Evolutionary conservation across 495 filamentous ascomycete genomes (phyloP).

Genomic region (Penicillium cataractarum): DNA sequence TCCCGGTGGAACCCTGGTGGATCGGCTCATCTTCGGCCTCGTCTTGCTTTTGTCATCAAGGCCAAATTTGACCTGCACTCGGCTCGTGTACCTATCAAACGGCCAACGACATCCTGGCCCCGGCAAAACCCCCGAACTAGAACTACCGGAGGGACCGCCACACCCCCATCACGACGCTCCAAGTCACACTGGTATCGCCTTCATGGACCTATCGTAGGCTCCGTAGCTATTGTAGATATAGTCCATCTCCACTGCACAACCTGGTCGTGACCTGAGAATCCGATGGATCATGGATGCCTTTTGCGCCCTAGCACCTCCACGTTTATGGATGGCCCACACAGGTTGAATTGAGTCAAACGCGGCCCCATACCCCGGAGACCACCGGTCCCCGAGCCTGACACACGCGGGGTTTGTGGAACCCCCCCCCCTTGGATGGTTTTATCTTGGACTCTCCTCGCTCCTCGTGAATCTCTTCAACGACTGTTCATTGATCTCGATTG

Average conservation of each 20-base stretch:
- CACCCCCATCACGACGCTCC: not conserved
- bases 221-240: not conserved
- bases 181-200: not conserved
- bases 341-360: conserved; percentile 3
- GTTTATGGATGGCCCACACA: conserved; percentile 9
- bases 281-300: not conserved
- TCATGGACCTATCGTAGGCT: conserved; percentile 1
- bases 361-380: conserved; percentile 14
- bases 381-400: conserved; percentile 1
- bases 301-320: not conserved
- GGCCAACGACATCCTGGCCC: not conserved
- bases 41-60: not conserved
- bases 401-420: conserved; percentile 8
- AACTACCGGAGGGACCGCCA: conserved; percentile 13
- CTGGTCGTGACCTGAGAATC: not conserved
- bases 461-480: not conserved
- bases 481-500: not conserved
- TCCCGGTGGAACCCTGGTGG: not conserved
- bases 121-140: conserved; percentile 5
- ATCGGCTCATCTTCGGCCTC: conserved; percentile 4
- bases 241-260: not conserved
- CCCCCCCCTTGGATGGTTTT: conserved; percentile 9
- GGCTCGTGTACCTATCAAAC: not conserved
- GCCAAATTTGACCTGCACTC: not conserved
- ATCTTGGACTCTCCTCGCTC: not conserved